phyloP scores from a whole-genome alignment of 345 rosid genomes.

The Lagerstroemia speciosa region DNA sequence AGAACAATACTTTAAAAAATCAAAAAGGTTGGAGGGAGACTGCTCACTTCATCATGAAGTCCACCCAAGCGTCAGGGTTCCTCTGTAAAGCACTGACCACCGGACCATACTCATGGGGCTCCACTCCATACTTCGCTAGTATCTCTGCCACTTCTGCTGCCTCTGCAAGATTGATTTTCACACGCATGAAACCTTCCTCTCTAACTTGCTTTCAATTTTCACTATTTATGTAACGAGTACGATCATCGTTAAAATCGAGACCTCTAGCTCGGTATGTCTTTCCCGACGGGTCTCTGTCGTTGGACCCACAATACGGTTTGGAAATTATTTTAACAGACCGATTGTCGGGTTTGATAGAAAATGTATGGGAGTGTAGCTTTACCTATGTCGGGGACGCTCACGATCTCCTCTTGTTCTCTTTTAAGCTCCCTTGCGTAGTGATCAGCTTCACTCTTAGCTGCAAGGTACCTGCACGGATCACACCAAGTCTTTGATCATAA shows the following conservation, averaged over 20 bases:
- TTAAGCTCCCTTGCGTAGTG: slow-evolving; percentile 61
- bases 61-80: slow-evolving; percentile 89
- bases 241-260: neutral
- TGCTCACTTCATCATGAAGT: slow-evolving; percentile 85
- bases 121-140: slow-evolving; percentile 64
- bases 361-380: neutral
- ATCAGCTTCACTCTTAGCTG: slow-evolving; percentile 87
- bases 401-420: slow-evolving; percentile 80
- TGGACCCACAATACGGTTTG: too few species aligned
- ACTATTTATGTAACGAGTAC: neutral
- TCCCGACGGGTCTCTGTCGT: too few species aligned
- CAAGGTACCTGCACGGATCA: slow-evolving; percentile 47
- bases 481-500: neutral
- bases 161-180: slow-evolving; percentile 44
- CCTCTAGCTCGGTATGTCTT: too few species aligned
- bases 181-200: neutral
- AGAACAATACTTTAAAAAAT: too few species aligned
- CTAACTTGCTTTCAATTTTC: neutral
- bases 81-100: slow-evolving; percentile 70
- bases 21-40: neutral
- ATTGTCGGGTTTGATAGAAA: neutral
- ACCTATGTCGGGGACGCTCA: slow-evolving; percentile 70
- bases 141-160: slow-evolving; percentile 96
- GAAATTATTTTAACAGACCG: too few species aligned
- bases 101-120: slow-evolving; percentile 72